Evolutionary conservation across 768 basidiomycete genomes (phyloP).

Genomic region (Termitomyces sp.): DNA sequence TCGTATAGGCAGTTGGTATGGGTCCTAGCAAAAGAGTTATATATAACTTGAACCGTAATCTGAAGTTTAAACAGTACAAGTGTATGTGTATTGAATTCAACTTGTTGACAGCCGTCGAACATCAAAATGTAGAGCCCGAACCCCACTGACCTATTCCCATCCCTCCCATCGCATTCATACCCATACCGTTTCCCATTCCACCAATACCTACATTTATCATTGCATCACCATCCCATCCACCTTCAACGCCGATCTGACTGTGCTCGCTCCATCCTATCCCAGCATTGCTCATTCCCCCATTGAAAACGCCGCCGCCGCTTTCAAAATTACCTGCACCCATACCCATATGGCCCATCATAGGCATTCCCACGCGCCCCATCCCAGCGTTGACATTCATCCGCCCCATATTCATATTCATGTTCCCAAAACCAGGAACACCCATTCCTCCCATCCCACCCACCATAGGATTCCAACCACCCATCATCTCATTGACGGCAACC

Average conservation of each 20-base stretch:
- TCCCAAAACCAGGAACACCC: slow-evolving; percentile 24
- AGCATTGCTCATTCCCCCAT: slow-evolving; percentile 30
- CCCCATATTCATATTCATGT: slow-evolving; percentile 26
- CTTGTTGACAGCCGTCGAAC: background rate
- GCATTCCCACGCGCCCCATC: slow-evolving; percentile 23
- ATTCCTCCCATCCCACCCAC: slow-evolving; percentile 27
- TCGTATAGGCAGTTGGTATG: too few relatives aligned
- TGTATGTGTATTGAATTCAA: too few relatives aligned
- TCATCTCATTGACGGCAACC: slow-evolving; percentile 25
- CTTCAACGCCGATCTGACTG: slow-evolving; percentile 28
- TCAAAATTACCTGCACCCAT: slow-evolving; percentile 23
- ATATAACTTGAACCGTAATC: too few relatives aligned
- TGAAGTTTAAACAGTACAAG: too few relatives aligned
- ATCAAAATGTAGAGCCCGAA: slow-evolving; percentile 16
- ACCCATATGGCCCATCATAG: slow-evolving; percentile 25
- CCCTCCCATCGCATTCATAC: slow-evolving; percentile 38
- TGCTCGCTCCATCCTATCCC: slow-evolving; percentile 34
- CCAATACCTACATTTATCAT: slow-evolving; percentile 38
- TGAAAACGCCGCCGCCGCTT: slow-evolving; percentile 25
- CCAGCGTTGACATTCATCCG: slow-evolving; percentile 28
- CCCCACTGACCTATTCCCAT: slow-evolving; percentile 40
- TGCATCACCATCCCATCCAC: slow-evolving; percentile 28
- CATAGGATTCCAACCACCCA: slow-evolving; percentile 35
- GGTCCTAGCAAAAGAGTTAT: too few relatives aligned
- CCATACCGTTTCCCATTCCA: slow-evolving; percentile 37